These are phyloP conservation scores for Byssothecium circinans DNA, from an alignment of 2,329 filamentous ascomycete genomes.

Conservation along the genomic window DNA sequence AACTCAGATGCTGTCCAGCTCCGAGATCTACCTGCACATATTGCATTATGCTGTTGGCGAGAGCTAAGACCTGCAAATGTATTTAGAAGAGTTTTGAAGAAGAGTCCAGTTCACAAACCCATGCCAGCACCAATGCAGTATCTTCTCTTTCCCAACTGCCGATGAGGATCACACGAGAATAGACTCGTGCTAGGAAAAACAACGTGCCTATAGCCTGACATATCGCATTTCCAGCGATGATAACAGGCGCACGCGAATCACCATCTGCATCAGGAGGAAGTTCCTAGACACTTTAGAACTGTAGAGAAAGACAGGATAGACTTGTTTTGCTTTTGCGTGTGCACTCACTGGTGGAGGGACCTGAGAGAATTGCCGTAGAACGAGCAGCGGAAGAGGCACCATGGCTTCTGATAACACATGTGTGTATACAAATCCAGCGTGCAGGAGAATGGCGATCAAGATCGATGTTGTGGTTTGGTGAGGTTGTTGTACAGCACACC, in stretches of 20 bases:
- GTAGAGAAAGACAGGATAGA: not conserved
- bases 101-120: constrained; percentile 14
- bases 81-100: not conserved
- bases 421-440: not conserved
- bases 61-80: constrained; percentile 15
- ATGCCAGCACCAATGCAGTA: constrained; percentile 16
- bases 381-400: not conserved
- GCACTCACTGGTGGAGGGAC: not conserved
- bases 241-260: constrained; percentile 17
- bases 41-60: constrained; percentile 23
- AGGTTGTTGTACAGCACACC: not conserved
- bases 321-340: not conserved
- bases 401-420: not conserved
- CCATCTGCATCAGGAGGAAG: constrained; percentile 2
- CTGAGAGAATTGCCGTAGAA: not conserved
- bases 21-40: constrained; percentile 23
- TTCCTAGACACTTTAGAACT: not conserved
- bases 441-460: not conserved
- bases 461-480: not conserved
- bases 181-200: constrained; percentile 21
- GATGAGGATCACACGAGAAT: constrained; percentile 18
- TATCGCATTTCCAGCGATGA: constrained; percentile 21
- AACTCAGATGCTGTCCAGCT: constrained; percentile 17
- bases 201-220: constrained; percentile 18
- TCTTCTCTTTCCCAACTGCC: constrained; percentile 23